Evolutionary conservation across 2,329 filamentous ascomycete genomes (phyloP).

Genomic region (Leptographium galeiforme): DNA sequence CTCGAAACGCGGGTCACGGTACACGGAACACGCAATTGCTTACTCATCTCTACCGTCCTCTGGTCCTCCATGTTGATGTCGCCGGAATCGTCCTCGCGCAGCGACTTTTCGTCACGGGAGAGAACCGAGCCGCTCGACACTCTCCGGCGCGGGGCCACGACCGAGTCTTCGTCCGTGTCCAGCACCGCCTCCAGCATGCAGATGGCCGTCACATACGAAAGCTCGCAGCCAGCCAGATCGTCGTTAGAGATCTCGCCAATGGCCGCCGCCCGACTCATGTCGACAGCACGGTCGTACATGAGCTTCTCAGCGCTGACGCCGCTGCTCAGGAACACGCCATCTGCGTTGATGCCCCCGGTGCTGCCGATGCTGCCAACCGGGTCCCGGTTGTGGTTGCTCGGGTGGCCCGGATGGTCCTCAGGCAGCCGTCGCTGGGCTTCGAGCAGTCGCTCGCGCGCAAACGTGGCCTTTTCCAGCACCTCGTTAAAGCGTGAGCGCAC

Average conservation of each 20-base stretch:
- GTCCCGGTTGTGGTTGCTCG: conserved; percentile 47
- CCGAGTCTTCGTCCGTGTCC: conserved; percentile 58
- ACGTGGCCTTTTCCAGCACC: conserved; percentile 87
- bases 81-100: conserved; percentile 26
- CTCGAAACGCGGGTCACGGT: neutral
- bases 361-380: conserved; percentile 27
- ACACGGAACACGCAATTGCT: conserved; percentile 19
- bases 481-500: conserved; percentile 90
- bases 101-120: conserved; percentile 28
- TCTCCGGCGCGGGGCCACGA: conserved; percentile 19
- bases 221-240: conserved; percentile 75
- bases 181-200: conserved; percentile 90
- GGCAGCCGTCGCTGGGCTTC: conserved; percentile 79
- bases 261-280: conserved; percentile 90
- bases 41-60: conserved; percentile 60
- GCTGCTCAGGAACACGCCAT: conserved; percentile 71
- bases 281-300: conserved; percentile 93
- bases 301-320: conserved; percentile 91
- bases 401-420: conserved; percentile 73
- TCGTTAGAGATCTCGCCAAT: conserved; percentile 93
- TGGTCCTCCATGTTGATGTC: conserved; percentile 56
- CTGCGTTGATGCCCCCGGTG: conserved; percentile 42
- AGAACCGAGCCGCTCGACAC: conserved; percentile 12
- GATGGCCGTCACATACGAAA: conserved; percentile 86
- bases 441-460: conserved; percentile 77